These are phyloP conservation scores for Corrigiola litoralis DNA, from an alignment of 179 eudicot species.

Conservation along the genomic window DNA sequence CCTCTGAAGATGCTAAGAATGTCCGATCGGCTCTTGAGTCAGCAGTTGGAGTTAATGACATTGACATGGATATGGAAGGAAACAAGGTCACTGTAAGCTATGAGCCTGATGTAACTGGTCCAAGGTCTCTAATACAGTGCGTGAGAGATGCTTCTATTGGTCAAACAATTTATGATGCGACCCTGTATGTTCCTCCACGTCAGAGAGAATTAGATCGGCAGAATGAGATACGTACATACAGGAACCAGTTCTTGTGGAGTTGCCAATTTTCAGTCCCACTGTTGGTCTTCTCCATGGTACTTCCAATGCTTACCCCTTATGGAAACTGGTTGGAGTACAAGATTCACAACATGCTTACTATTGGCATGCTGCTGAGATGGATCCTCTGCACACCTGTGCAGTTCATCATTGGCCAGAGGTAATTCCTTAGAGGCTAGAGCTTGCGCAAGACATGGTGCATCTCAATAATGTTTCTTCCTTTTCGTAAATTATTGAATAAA, in stretches of 20 bases:
- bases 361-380: slow-evolving; percentile 82
- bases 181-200: slow-evolving; percentile 59
- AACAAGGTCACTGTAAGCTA: slow-evolving; percentile 53
- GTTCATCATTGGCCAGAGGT: slow-evolving; percentile 85
- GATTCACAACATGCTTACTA: slow-evolving; percentile 65
- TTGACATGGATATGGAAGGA: slow-evolving; percentile 57
- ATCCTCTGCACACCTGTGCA: slow-evolving; percentile 87
- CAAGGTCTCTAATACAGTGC: slow-evolving; percentile 73
- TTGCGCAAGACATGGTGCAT: neutral
- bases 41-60: slow-evolving; percentile 60
- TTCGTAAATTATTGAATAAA: neutral
- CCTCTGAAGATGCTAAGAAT: slow-evolving; percentile 42
- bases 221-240: slow-evolving; percentile 53
- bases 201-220: slow-evolving; percentile 58
- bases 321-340: slow-evolving; percentile 83
- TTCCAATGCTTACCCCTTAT: slow-evolving; percentile 84
- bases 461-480: neutral
- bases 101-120: slow-evolving; percentile 78
- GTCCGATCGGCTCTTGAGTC: slow-evolving; percentile 56
- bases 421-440: slow-evolving; percentile 3
- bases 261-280: slow-evolving; percentile 80
- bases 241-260: slow-evolving; percentile 80
- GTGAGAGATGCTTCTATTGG: slow-evolving; percentile 57
- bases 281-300: slow-evolving; percentile 74
- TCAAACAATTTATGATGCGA: slow-evolving; percentile 49